Conservation (phyloP, 208 protist genomes). For the Blastocrithidia nonstop region DNA sequence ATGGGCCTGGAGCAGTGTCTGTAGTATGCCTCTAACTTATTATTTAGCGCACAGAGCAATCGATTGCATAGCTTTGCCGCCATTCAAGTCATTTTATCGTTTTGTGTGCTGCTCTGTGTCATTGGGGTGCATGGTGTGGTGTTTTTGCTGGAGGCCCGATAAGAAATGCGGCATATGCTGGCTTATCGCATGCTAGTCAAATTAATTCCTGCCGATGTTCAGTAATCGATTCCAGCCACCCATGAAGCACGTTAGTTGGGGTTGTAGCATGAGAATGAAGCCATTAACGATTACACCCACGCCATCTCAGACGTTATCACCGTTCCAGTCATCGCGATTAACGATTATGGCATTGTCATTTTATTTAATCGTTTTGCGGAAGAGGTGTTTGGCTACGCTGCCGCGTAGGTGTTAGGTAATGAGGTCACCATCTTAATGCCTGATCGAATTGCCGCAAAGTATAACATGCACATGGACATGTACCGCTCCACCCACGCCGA, state of each 20-base stretch:
- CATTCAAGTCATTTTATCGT: neutral
- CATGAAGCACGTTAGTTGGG: neutral
- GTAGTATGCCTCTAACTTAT: neutral
- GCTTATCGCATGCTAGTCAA: neutral
- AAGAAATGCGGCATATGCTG: neutral
- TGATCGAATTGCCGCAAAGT: constrained; percentile 5
- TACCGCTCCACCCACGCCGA: neutral
- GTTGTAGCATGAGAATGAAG: neutral
- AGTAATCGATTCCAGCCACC: neutral
- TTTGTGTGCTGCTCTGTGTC: neutral
- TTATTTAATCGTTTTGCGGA: constrained; percentile 13
- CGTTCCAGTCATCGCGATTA: constrained; percentile 8
- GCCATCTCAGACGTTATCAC: constrained; percentile 1
- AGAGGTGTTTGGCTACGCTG: constrained; percentile 11
- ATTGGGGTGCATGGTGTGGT: neutral
- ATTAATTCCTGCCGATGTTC: neutral
- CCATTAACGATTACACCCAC: neutral
- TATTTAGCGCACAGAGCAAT: neutral
- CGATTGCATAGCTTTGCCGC: neutral
- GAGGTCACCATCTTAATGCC: constrained; percentile 41
- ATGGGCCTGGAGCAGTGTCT: neutral
- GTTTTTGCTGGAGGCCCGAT: neutral
- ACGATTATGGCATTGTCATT: constrained; percentile 9
- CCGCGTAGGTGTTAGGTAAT: constrained; percentile 16
- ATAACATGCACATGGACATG: neutral